A percentile compares a stretch with the other conserved stretches of the same genome.
These are phyloP conservation scores for Ceratobasidium papillatum DNA, from an alignment of 1,284 basidiomycete species.

Conservation along the genomic window DNA sequence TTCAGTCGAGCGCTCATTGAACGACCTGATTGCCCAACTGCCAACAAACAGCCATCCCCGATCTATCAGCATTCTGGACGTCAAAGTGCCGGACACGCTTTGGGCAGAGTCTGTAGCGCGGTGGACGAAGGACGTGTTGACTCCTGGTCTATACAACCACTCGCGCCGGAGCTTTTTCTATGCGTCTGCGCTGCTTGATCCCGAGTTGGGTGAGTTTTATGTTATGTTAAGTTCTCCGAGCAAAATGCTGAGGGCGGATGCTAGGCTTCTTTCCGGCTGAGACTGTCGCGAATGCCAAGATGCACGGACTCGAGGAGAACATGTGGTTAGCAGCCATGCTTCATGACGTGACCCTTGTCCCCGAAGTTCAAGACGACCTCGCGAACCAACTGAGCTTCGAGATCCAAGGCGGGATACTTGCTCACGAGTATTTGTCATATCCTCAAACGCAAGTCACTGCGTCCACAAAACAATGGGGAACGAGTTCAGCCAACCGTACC, in stretches of 20 bases:
- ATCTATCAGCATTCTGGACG: slow-evolving; percentile 29
- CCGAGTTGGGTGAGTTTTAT: not conserved
- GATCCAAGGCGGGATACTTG: slow-evolving; percentile 33
- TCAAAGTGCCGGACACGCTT: slow-evolving; percentile 26
- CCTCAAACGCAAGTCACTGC: slow-evolving; percentile 21
- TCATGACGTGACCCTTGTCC: slow-evolving; percentile 26
- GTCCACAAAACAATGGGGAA: slow-evolving; percentile 26
- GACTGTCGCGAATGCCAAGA: slow-evolving; percentile 10
- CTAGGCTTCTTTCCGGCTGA: slow-evolving; percentile 12
- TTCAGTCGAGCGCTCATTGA: slow-evolving; percentile 35
- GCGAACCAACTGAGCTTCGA: slow-evolving; percentile 30
- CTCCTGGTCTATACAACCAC: slow-evolving; percentile 21
- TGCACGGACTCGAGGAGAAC: slow-evolving; percentile 24
- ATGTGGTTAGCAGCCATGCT: slow-evolving; percentile 37
- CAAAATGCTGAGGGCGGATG: not conserved
- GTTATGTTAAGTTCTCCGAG: too few relatives aligned
- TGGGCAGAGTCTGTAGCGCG: slow-evolving; percentile 36
- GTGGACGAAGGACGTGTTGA: slow-evolving; percentile 32
- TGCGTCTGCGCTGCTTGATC: slow-evolving; percentile 28
- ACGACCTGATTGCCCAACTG: slow-evolving; percentile 28
- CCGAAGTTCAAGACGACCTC: slow-evolving; percentile 19
- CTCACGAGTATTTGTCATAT: slow-evolving; percentile 25
- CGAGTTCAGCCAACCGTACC: not conserved
- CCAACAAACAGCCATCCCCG: slow-evolving; percentile 17
- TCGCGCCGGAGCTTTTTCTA: slow-evolving; percentile 31